phyloP scores from a whole-genome alignment of 257 asterid genomes.

The Petunia axillaris region DNA sequence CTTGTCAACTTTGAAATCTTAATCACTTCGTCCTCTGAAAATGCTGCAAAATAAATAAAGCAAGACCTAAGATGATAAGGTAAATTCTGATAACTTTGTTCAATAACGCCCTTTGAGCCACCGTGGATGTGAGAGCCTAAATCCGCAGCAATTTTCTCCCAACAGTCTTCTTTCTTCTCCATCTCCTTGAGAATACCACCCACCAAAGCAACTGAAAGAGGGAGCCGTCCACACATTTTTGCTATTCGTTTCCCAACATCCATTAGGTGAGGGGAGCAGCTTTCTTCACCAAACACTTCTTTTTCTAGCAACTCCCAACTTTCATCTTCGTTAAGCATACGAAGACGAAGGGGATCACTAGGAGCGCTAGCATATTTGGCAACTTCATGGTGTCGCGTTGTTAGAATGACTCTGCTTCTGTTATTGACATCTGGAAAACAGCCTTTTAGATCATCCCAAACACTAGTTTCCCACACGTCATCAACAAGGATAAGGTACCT shows the following conservation, averaged over 20 bases:
- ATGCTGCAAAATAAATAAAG: conserved; percentile 1
- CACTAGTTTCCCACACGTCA: conserved; percentile 7
- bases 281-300: not conserved
- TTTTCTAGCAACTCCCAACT: conserved; percentile 19
- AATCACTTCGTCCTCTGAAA: not conserved
- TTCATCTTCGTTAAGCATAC: not conserved
- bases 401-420: conserved; percentile 22
- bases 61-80: not conserved
- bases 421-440: conserved; percentile 16
- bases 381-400: not conserved
- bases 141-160: not conserved
- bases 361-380: not conserved
- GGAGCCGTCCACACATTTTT: not conserved
- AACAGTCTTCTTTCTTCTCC: not conserved
- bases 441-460: conserved; percentile 14
- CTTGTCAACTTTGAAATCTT: not conserved
- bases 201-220: conserved; percentile 3
- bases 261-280: not conserved
- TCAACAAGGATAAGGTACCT: conserved; percentile 24
- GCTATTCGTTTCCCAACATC: not conserved
- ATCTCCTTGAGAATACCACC: conserved; percentile 1
- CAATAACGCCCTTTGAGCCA: not conserved
- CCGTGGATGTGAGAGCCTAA: not conserved
- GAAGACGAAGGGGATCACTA: not conserved
- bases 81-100: not conserved